phyloP scores from a whole-genome alignment of 2,329 filamentous ascomycete species.

The Macroventuria anomochaeta region DNA sequence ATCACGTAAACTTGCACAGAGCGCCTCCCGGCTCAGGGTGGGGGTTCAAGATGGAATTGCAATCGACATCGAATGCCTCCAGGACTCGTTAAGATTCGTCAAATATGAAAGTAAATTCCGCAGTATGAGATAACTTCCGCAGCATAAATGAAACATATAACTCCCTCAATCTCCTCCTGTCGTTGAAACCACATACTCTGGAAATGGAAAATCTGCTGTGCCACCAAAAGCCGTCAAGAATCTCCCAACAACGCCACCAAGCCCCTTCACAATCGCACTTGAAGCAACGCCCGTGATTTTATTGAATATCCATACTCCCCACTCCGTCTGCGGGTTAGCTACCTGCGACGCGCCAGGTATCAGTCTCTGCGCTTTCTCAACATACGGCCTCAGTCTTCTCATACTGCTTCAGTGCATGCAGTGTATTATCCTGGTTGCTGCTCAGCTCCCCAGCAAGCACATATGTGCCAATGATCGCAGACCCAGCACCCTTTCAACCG shows the following conservation, averaged over 20 bases:
- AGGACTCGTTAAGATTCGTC: neutral
- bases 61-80: neutral
- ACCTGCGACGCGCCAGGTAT: slow-evolving; percentile 34
- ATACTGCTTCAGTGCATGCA: slow-evolving; percentile 32
- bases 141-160: neutral
- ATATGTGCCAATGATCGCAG: slow-evolving; percentile 50
- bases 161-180: neutral
- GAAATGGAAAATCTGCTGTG: slow-evolving; percentile 19
- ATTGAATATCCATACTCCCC: slow-evolving; percentile 31
- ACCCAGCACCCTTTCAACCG: slow-evolving; percentile 33
- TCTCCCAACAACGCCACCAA: slow-evolving; percentile 21
- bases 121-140: neutral
- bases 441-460: slow-evolving; percentile 49
- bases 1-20: neutral
- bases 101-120: neutral
- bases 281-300: slow-evolving; percentile 24
- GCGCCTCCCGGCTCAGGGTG: neutral
- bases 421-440: slow-evolving; percentile 26
- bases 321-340: slow-evolving; percentile 34
- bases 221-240: slow-evolving; percentile 26
- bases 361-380: slow-evolving; percentile 33
- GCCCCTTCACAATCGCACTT: slow-evolving; percentile 15
- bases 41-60: neutral
- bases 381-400: slow-evolving; percentile 30
- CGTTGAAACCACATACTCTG: slow-evolving; percentile 15